A percentile compares a stretch with the other conserved stretches of the same genome.
phyloP scores from a whole-genome alignment of 2,329 filamentous ascomycete genomes.

The Tolypocladium tropicale region DNA sequence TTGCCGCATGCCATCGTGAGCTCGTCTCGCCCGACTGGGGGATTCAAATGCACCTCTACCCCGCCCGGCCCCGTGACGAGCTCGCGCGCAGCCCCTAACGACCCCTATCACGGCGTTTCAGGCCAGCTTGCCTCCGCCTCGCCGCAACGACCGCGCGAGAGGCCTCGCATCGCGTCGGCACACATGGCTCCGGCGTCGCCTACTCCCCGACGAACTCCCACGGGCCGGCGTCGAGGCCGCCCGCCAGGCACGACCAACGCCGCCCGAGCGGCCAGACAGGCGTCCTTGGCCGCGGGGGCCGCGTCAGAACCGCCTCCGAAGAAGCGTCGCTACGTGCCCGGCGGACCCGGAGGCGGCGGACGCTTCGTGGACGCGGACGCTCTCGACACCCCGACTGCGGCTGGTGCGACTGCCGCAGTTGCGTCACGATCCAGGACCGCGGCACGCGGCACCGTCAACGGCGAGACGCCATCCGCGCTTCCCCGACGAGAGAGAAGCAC shows the following conservation, averaged over 20 bases:
- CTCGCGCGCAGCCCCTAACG: conserved; percentile 17
- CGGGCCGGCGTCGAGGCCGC: conserved; percentile 35
- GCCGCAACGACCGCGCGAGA: neutral
- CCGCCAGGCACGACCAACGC: conserved; percentile 33
- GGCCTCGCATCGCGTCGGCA: neutral
- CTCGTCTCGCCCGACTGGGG: conserved; percentile 6
- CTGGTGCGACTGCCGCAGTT: conserved; percentile 22
- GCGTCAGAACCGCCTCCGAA: conserved; percentile 56
- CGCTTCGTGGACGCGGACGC: conserved; percentile 69
- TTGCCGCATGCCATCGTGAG: conserved; percentile 9
- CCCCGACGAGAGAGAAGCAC: conserved; percentile 48
- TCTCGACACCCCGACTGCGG: conserved; percentile 41
- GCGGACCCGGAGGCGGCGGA: conserved; percentile 76
- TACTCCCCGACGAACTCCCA: conserved; percentile 29
- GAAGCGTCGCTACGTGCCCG: conserved; percentile 70
- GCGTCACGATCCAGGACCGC: conserved; percentile 40
- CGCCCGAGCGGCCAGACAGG: conserved; percentile 27
- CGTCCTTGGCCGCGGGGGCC: conserved; percentile 18
- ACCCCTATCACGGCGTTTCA: conserved; percentile 2
- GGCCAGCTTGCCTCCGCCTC: neutral
- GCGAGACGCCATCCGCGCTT: conserved; percentile 29
- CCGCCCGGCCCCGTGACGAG: conserved; percentile 18
- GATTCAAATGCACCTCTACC: conserved; percentile 12
- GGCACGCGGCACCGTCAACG: conserved; percentile 32
- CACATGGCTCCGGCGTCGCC: conserved; percentile 23